These are phyloP conservation scores for Cercis canadensis DNA, from an alignment of 306 rosid genomes.

Conservation along the genomic window DNA sequence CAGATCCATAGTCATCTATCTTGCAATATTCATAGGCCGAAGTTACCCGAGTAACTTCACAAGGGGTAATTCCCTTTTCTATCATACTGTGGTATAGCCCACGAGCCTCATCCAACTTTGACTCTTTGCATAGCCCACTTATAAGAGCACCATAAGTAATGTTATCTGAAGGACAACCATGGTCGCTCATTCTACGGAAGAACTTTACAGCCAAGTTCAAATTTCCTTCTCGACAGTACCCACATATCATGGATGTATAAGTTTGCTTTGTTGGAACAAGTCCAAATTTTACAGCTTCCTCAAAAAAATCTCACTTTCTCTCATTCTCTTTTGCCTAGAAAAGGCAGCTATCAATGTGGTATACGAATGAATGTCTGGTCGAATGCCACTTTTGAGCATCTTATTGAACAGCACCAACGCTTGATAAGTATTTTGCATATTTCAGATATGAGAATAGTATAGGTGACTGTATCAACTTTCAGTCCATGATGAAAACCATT, in stretches of 20 bases:
- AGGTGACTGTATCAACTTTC: slow-evolving; percentile 67
- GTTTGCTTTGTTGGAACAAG: slow-evolving; percentile 81
- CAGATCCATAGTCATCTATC: slow-evolving; percentile 66
- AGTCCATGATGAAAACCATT: slow-evolving; percentile 48
- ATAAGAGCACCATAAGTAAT: slow-evolving; percentile 78
- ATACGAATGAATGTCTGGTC: slow-evolving; percentile 75
- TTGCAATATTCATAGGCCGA: slow-evolving; percentile 82
- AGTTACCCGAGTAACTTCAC: slow-evolving; percentile 88
- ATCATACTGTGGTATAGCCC: slow-evolving; percentile 64
- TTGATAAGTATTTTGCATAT: slow-evolving; percentile 67
- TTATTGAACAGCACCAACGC: slow-evolving; percentile 74
- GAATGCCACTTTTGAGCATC: slow-evolving; percentile 80
- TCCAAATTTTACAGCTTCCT: slow-evolving; percentile 60
- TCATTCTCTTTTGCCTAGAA: slow-evolving; percentile 68
- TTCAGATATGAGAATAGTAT: slow-evolving; percentile 78
- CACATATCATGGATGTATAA: slow-evolving; percentile 87
- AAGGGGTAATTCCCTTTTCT: slow-evolving; percentile 78
- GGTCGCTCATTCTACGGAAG: slow-evolving; percentile 71
- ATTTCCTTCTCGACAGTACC: slow-evolving; percentile 73
- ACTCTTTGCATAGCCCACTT: slow-evolving; percentile 85
- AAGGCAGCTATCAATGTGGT: slow-evolving; percentile 78
- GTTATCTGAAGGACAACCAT: slow-evolving; percentile 71
- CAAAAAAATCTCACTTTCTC: slow-evolving; percentile 68
- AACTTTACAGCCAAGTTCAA: slow-evolving; percentile 60
- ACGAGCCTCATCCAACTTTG: slow-evolving; percentile 73